These are phyloP conservation scores for Dictyostelium firmibasis DNA, from an alignment of 78 protist genomes.

Conservation along the genomic window DNA sequence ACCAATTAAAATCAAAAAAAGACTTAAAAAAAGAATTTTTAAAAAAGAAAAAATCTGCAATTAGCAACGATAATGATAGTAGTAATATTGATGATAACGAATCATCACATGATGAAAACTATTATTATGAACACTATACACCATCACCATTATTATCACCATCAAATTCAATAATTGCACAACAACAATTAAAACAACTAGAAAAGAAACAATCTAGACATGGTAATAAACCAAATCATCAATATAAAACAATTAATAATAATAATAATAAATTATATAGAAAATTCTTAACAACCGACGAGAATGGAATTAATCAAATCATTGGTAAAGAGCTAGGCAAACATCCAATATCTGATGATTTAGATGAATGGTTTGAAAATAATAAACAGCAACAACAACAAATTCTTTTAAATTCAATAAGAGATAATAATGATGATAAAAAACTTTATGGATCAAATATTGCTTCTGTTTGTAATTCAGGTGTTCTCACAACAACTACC, in stretches of 20 bases:
- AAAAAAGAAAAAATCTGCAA: too few relatives aligned
- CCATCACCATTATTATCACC: not conserved
- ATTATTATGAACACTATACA: not conserved
- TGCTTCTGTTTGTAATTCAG: not conserved
- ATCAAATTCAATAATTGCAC: not conserved
- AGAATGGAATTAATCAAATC: not conserved
- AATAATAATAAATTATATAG: not conserved
- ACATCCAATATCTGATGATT: not conserved
- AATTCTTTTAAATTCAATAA: not conserved
- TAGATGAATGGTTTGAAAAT: not conserved
- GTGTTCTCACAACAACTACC: not conserved
- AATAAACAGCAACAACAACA: not conserved
- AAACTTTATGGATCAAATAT: not conserved
- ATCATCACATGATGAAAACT: not conserved
- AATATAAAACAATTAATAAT: not conserved
- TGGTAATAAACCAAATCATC: not conserved
- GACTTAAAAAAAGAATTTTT: not conserved
- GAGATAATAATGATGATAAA: not conserved
- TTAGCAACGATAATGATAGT: not conserved
- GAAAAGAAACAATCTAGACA: not conserved
- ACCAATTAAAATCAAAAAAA: not conserved
- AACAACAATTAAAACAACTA: not conserved
- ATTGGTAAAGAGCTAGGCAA: not conserved
- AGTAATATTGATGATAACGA: not conserved
- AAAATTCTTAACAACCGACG: not conserved